Evolutionary conservation across 1,284 basidiomycete species (phyloP), one percentile per base, ranked within the genome.

Genomic region (Leccinum griseonigrum): DNA sequence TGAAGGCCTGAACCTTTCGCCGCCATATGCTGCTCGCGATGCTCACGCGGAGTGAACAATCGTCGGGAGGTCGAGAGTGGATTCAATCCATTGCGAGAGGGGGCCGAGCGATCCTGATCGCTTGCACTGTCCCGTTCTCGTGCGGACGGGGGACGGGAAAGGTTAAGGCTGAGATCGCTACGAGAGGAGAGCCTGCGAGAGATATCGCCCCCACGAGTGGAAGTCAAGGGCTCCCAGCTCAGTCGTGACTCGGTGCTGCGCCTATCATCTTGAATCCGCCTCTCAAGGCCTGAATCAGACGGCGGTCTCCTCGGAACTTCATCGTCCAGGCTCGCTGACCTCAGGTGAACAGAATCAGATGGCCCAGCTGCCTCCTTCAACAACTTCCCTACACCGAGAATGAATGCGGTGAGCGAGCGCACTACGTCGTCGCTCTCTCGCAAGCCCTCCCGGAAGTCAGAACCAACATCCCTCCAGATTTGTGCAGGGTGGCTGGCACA

Each of bases 391-490:
- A 89, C 80, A 36, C 88, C 88, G 22, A 92, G 76, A 64, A 93
- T 73, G 63, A 93, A 84, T 46, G 83, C 85, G 3, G 91, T 92
- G 71, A 90, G 78, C 9, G 83, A 85, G 57, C 91, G 77, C 1
- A 92, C 86, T 50, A 91, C 77, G 69, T 92, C 91, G 70, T 92
- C 91, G 63, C 87, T 88, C 55, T 85, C 80, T 66, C 88, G 79
- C 63, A 90, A 66, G 55, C 83, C 82, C 60, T 93, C 91, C 43
- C 90, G 75, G 68, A 86, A 88, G 61, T 92, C 90, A 4, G 79
- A 81, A 1, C 88, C 87, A 10, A 92, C 82, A 55, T 79, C 75
- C 58, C 82, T 78, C 89, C 89, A 92, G 26, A 91, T 74, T 60
- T 85, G 84, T 3, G 78, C 80, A 28, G 84, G 69, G 53, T 82